Conservation (phyloP, 1,284 basidiomycete genomes). For the Ceratobasidium sp. region DNA sequence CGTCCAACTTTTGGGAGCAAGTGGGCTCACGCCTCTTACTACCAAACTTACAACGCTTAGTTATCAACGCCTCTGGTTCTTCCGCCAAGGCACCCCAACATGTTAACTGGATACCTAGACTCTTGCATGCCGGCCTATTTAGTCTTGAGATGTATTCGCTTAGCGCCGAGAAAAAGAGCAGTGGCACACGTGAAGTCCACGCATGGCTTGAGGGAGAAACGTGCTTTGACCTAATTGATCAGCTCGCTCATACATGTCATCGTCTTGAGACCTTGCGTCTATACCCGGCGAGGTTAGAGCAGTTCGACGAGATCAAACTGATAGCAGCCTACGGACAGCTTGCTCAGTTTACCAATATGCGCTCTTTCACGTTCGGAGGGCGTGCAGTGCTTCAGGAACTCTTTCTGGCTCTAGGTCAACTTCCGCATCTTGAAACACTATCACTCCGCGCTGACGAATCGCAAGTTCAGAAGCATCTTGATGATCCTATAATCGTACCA, state of each 20-base stretch:
- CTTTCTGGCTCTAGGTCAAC: background rate
- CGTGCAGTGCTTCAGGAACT: background rate
- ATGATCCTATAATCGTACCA: background rate
- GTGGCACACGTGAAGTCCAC: background rate
- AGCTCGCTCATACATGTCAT: background rate
- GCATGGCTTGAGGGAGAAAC: background rate
- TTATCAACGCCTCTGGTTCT: too few relatives aligned
- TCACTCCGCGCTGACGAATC: background rate
- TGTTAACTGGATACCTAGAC: background rate
- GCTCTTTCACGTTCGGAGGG: background rate
- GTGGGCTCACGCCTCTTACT: too few relatives aligned
- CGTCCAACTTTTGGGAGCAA: too few relatives aligned
- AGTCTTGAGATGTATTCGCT: background rate
- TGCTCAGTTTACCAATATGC: background rate
- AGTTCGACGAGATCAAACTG: background rate
- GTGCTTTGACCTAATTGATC: background rate
- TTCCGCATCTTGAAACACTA: background rate
- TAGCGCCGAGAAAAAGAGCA: background rate
- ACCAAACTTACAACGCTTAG: too few relatives aligned
- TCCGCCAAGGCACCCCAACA: background rate
- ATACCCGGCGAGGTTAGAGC: background rate
- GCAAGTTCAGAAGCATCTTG: background rate
- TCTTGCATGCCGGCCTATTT: constrained; percentile 1
- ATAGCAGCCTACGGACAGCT: background rate
- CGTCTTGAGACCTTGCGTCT: background rate